Conservation (phyloP, 305 asterid genomes). For the Fraxinus ornus region DNA sequence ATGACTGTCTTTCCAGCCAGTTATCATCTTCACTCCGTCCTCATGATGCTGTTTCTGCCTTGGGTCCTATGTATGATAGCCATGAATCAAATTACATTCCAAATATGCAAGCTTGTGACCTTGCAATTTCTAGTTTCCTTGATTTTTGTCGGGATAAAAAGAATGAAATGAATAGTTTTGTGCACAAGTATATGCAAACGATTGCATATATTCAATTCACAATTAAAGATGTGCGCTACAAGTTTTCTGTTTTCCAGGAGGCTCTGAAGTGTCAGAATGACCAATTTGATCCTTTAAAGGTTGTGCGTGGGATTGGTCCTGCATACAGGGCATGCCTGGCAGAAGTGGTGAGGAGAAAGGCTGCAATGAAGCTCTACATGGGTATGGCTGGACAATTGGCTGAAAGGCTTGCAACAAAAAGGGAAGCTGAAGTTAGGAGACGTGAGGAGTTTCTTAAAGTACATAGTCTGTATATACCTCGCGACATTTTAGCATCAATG, state of each 20-base stretch:
- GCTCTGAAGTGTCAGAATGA: conserved; percentile 81
- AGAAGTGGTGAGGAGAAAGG: conserved; percentile 88
- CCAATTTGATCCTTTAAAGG: conserved; percentile 82
- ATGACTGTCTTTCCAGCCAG: conserved; percentile 70
- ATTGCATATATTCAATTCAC: conserved; percentile 78
- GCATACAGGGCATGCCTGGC: conserved; percentile 96
- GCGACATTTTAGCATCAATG: conserved; percentile 80
- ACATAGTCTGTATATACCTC: conserved; percentile 67
- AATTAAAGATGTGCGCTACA: conserved; percentile 74
- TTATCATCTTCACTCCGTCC: conserved; percentile 89
- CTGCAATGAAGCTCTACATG: conserved; percentile 88
- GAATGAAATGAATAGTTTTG: conserved; percentile 81
- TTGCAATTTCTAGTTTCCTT: conserved; percentile 58
- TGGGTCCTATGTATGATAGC: conserved; percentile 92
- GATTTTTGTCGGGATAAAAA: conserved; percentile 70
- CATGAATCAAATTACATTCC: conserved; percentile 80
- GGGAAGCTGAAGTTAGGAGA: conserved; percentile 74
- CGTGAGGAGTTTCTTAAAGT: conserved; percentile 82
- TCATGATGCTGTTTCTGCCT: conserved; percentile 96
- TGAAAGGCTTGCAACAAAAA: conserved; percentile 83
- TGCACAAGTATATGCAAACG: conserved; percentile 84
- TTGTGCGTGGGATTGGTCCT: conserved; percentile 83
- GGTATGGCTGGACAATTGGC: conserved; percentile 98
- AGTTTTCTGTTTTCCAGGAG: conserved; percentile 89
- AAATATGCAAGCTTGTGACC: conserved; percentile 74